phyloP scores from a whole-genome alignment of 768 basidiomycete species.

The Gymnopilus junonius region DNA sequence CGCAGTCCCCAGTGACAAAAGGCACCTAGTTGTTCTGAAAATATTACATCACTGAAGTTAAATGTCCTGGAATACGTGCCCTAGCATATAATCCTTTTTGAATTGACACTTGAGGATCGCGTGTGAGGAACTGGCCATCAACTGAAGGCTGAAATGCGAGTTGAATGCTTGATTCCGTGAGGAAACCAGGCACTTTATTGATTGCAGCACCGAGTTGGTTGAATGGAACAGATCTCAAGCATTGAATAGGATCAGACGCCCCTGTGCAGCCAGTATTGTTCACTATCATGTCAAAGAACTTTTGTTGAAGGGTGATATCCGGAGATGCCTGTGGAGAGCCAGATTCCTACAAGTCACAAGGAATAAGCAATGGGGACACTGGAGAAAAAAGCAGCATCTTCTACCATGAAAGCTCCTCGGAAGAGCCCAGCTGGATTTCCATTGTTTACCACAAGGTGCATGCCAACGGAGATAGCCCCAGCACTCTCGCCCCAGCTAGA shows the following conservation, averaged over 20 bases:
- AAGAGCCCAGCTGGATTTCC: conserved; percentile 36
- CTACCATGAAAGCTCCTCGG: conserved; percentile 38
- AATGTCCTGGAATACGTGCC: conserved; percentile 17
- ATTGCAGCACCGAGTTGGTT: conserved; percentile 33
- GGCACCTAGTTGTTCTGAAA: conserved; percentile 20
- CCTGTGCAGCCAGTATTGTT: conserved; percentile 31
- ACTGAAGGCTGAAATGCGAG: conserved; percentile 38
- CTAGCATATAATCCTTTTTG: conserved; percentile 34
- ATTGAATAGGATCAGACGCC: conserved; percentile 32
- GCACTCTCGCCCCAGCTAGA: conserved; percentile 46
- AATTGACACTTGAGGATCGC: conserved; percentile 29
- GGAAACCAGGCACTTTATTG: conserved; percentile 32
- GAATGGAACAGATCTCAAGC: conserved; percentile 36
- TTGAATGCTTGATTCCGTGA: conserved; percentile 31
- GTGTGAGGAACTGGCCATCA: conserved; percentile 40
- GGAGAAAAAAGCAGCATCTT: neutral
- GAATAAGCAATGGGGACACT: neutral
- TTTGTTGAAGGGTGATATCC: conserved; percentile 17
- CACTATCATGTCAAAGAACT: conserved; percentile 33
- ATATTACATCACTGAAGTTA: too few relatives aligned
- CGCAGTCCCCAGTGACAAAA: conserved; percentile 35
- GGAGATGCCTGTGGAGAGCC: conserved; percentile 16
- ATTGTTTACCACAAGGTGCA: conserved; percentile 35
- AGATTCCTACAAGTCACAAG: conserved; percentile 21
- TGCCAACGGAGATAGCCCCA: conserved; percentile 44